Percentiles rank a stretch among this genome's conserved stretches.
These are phyloP conservation scores for Trichothecium sympodiale DNA, from an alignment of 2,329 filamentous ascomycete species.

Conservation along the genomic window DNA sequence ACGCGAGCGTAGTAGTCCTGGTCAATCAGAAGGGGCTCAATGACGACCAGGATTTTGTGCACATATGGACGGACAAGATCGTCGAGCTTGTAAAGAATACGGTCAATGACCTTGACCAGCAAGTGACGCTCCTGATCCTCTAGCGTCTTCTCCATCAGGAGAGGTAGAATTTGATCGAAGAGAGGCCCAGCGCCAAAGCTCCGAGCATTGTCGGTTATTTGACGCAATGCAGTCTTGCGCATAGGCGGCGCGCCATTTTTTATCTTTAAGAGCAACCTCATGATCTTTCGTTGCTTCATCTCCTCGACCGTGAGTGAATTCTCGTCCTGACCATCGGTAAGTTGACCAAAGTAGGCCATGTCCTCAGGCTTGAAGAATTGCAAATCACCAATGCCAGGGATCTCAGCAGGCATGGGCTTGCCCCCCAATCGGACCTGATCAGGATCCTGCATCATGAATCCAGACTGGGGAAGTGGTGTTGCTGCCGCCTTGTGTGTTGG, in stretches of 20 bases:
- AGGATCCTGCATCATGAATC: slow-evolving; percentile 97
- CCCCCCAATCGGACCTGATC: slow-evolving; percentile 73
- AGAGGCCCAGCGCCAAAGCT: slow-evolving; percentile 89
- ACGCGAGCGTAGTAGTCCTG: slow-evolving; percentile 99
- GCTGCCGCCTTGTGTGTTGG: slow-evolving; percentile 65
- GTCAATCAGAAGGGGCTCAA: slow-evolving; percentile 96
- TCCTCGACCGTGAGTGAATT: slow-evolving; percentile 88
- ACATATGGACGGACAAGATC: slow-evolving; percentile 93
- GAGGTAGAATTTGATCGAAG: slow-evolving; percentile 92
- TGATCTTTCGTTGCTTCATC: slow-evolving; percentile 95
- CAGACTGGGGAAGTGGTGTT: slow-evolving; percentile 63
- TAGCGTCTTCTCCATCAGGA: slow-evolving; percentile 96
- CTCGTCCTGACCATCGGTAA: slow-evolving; percentile 89
- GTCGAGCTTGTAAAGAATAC: slow-evolving; percentile 96
- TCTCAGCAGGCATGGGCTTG: slow-evolving; percentile 88
- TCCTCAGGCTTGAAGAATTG: slow-evolving; percentile 99
- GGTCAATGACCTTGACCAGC: slow-evolving; percentile 97
- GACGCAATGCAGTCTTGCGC: slow-evolving; percentile 94
- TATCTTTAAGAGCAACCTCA: slow-evolving; percentile 91
- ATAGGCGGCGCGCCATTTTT: slow-evolving; percentile 98
- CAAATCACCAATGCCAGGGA: slow-evolving; percentile 88
- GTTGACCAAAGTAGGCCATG: slow-evolving; percentile 97
- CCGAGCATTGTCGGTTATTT: slow-evolving; percentile 93
- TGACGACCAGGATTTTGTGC: slow-evolving; percentile 97
- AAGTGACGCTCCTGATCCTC: slow-evolving; percentile 98